phyloP scores from a whole-genome alignment of 495 filamentous ascomycete genomes.

The Hypoxylon lienhwacheense region DNA sequence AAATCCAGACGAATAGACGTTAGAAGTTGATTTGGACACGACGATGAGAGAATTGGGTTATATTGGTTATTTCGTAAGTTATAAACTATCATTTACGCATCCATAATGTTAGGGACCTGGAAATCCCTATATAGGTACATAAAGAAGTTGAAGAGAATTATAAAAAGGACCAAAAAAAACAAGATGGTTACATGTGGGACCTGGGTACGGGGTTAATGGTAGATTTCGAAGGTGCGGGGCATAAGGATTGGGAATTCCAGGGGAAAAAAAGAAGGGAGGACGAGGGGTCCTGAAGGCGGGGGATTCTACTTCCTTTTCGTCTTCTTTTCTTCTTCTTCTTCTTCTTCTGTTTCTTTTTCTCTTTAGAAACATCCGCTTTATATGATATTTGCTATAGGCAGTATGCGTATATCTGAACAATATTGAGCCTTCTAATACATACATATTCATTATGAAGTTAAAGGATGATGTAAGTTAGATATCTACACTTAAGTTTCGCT shows the following conservation, averaged over 20 bases:
- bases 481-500: too few relatives aligned
- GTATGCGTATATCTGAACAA: too few relatives aligned
- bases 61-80: too few relatives aligned
- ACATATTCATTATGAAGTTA: too few relatives aligned
- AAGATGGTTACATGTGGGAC: neutral
- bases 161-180: neutral
- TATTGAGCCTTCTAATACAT: too few relatives aligned
- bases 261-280: constrained; percentile 22
- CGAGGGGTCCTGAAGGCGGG: constrained; percentile 26
- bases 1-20: constrained; percentile 2
- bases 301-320: too few relatives aligned
- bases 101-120: too few relatives aligned
- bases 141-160: neutral
- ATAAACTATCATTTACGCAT: too few relatives aligned
- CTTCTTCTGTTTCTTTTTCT: neutral
- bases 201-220: constrained; percentile 25
- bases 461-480: too few relatives aligned
- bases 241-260: constrained; percentile 30
- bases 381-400: too few relatives aligned
- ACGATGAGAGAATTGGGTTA: too few relatives aligned
- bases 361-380: neutral
- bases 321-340: too few relatives aligned
- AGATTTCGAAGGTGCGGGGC: constrained; percentile 30
- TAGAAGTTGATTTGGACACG: neutral
- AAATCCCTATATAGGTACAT: constrained; percentile 9